Evolutionary conservation across 306 rosid species (phyloP).

Genomic region (Boehmeria nivea): DNA sequence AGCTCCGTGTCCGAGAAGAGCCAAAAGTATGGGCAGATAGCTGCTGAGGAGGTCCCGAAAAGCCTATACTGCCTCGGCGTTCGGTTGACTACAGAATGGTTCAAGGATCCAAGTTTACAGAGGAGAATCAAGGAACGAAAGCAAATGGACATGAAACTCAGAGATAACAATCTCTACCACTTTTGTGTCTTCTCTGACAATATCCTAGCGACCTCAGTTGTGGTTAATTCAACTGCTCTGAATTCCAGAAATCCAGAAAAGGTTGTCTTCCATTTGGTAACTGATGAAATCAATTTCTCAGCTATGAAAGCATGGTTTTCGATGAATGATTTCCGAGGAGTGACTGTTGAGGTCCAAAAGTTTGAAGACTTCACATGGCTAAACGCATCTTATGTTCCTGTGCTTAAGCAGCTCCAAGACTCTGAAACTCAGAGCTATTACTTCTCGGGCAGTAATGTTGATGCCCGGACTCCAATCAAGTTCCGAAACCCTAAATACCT

Average conservation of each 20-base stretch:
- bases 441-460: constrained; percentile 63
- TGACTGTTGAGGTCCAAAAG: constrained; percentile 68
- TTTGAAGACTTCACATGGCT: constrained; percentile 79
- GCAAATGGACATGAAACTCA: constrained; percentile 56
- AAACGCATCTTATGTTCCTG: constrained; percentile 89
- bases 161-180: constrained; percentile 60
- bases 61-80: constrained; percentile 84
- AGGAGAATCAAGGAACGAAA: constrained; percentile 50
- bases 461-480: constrained; percentile 79
- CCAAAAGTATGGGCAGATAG: constrained; percentile 83
- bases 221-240: constrained; percentile 74
- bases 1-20: constrained; percentile 74
- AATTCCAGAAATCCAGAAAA: constrained; percentile 55
- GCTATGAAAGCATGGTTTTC: constrained; percentile 91
- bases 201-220: constrained; percentile 84
- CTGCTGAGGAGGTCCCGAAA: constrained; percentile 91
- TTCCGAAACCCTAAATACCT: constrained; percentile 87
- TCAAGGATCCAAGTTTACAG: constrained; percentile 42
- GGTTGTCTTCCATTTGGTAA: constrained; percentile 79
- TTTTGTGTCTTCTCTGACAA: constrained; percentile 84
- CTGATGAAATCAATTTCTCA: constrained; percentile 75
- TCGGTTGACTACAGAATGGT: constrained; percentile 76
- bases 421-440: constrained; percentile 82
- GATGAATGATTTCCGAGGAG: constrained; percentile 56
- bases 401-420: constrained; percentile 92